Evolutionary conservation across 495 filamentous ascomycete species (phyloP).

Genomic region (Xylaria venustula): DNA sequence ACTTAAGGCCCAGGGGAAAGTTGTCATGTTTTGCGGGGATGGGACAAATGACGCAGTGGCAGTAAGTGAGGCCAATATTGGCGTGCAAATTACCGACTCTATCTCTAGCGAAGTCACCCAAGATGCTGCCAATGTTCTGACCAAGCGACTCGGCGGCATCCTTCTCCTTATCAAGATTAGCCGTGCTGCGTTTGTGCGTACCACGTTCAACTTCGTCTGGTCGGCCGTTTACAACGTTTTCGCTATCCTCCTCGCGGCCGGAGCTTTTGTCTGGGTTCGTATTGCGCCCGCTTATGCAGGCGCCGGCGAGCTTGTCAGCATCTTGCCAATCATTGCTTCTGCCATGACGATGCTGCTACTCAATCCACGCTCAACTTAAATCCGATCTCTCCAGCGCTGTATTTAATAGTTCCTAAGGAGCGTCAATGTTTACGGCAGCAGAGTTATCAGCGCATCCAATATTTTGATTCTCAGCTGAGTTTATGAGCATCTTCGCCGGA

Average conservation of each 20-base stretch:
- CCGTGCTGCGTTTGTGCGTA: slow-evolving; percentile 50
- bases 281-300: slow-evolving; percentile 76
- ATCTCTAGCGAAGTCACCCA: slow-evolving; percentile 58
- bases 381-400: not conserved
- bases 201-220: slow-evolving; percentile 74
- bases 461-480: too few relatives aligned
- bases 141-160: slow-evolving; percentile 58
- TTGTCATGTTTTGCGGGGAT: slow-evolving; percentile 72
- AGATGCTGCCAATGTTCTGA: slow-evolving; percentile 68
- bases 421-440: too few relatives aligned
- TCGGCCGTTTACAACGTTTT: slow-evolving; percentile 71
- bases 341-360: slow-evolving; percentile 39
- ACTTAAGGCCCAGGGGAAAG: slow-evolving; percentile 27
- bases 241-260: slow-evolving; percentile 68
- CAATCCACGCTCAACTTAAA: slow-evolving; percentile 10
- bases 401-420: not conserved
- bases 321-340: slow-evolving; percentile 68
- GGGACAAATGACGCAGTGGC: slow-evolving; percentile 81
- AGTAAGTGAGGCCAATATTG: slow-evolving; percentile 69
- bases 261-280: slow-evolving; percentile 58
- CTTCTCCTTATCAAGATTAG: slow-evolving; percentile 60
- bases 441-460: too few relatives aligned
- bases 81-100: slow-evolving; percentile 60
- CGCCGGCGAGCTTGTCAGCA: slow-evolving; percentile 74
- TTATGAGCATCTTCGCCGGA: too few relatives aligned